A percentile compares a stretch with the other conserved stretches of the same genome.
Evolutionary conservation across 495 filamentous ascomycete genomes (phyloP).

Genomic region (Pseudoneurospora amorphoporcata): DNA sequence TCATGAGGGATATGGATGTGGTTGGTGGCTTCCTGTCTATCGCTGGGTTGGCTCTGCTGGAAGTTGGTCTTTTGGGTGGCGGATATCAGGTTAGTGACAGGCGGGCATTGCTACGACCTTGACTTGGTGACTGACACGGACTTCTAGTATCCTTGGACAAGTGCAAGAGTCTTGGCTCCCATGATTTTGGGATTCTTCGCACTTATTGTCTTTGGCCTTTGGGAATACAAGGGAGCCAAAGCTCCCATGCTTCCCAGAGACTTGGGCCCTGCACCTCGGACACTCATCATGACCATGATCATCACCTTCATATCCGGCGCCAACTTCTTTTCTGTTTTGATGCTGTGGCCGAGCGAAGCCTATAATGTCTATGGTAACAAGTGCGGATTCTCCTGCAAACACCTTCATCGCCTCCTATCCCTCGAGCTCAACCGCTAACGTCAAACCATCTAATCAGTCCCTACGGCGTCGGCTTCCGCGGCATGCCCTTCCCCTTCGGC

Average conservation of each 20-base stretch:
- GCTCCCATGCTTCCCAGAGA: conserved; percentile 58
- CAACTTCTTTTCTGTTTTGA: conserved; percentile 65
- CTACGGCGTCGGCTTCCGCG: conserved; percentile 54
- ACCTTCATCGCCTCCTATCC: neutral
- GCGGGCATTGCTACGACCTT: too few relatives aligned
- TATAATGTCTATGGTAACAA: conserved; percentile 68
- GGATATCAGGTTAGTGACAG: conserved; percentile 42
- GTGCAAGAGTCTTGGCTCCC: conserved; percentile 37
- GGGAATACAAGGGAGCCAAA: conserved; percentile 52
- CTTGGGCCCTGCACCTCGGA: conserved; percentile 53
- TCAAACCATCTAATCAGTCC: conserved; percentile 21
- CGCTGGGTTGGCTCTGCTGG: conserved; percentile 50
- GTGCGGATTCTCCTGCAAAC: conserved; percentile 3
- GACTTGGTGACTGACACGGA: neutral
- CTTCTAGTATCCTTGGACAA: conserved; percentile 25
- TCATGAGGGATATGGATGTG: conserved; percentile 52
- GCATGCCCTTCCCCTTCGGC: conserved; percentile 54
- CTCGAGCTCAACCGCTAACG: neutral
- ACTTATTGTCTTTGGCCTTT: conserved; percentile 47
- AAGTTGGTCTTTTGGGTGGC: conserved; percentile 59
- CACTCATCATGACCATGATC: conserved; percentile 51
- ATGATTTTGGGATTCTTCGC: conserved; percentile 48
- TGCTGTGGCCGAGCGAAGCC: conserved; percentile 66
- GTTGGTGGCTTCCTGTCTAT: conserved; percentile 60
- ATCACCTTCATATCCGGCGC: conserved; percentile 67